These are phyloP conservation scores for Trametes villosa DNA, from an alignment of 768 basidiomycete genomes.

Conservation along the genomic window DNA sequence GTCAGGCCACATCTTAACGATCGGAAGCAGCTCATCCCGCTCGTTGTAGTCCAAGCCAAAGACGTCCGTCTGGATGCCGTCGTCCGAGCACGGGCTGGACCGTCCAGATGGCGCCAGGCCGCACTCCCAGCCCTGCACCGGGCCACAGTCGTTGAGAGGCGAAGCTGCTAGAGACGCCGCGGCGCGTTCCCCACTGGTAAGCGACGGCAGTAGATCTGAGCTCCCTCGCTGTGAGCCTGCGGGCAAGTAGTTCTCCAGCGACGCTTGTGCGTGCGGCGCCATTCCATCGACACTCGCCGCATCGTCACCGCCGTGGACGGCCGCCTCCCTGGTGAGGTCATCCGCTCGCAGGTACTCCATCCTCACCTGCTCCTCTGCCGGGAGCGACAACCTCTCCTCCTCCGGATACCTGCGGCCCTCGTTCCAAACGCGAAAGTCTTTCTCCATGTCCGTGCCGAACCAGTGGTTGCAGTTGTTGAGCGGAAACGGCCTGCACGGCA, in stretches of 20 bases:
- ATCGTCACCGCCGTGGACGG: too few species aligned
- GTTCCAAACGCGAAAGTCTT: not conserved
- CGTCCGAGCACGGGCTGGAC: not conserved
- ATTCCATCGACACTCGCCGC: too few species aligned
- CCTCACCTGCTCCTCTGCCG: not conserved
- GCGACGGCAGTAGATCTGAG: too few species aligned
- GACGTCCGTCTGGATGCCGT: not conserved
- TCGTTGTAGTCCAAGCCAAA: not conserved
- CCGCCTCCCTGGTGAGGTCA: not conserved
- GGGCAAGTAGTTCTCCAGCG: too few species aligned
- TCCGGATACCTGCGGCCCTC: not conserved
- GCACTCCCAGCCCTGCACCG: too few species aligned
- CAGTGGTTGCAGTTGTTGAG: slow-evolving; percentile 3
- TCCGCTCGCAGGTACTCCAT: not conserved
- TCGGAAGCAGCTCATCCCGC: not conserved
- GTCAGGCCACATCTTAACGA: not conserved
- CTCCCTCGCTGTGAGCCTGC: too few species aligned
- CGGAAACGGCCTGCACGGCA: not conserved
- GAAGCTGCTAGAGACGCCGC: too few species aligned
- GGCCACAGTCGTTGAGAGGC: too few species aligned
- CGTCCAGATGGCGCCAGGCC: not conserved
- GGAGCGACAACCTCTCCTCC: not conserved
- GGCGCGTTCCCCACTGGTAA: too few species aligned
- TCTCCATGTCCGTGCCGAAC: not conserved
- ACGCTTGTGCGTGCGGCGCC: too few species aligned